These are phyloP conservation scores for Fusarium longipes DNA, from an alignment of 2,329 filamentous ascomycete species.

Conservation along the genomic window DNA sequence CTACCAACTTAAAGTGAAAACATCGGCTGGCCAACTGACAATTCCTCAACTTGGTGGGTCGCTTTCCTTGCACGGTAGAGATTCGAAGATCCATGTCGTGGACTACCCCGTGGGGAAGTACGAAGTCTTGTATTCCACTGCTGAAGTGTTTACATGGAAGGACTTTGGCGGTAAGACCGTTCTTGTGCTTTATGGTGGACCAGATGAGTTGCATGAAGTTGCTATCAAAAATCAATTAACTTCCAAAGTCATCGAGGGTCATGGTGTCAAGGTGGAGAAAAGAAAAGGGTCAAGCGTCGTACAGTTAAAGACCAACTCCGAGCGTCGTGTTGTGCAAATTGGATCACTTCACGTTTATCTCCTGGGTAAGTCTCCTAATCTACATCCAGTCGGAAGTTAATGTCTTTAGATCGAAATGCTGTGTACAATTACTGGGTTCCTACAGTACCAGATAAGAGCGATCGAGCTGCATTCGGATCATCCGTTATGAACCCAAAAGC, in stretches of 20 bases:
- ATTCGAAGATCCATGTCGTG: conserved; percentile 75
- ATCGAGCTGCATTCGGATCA: conserved; percentile 47
- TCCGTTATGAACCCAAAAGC: conserved; percentile 49
- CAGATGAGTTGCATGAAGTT: conserved; percentile 72
- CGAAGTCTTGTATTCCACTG: conserved; percentile 73
- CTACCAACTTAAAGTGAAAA: conserved; percentile 73
- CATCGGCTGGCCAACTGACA: conserved; percentile 60
- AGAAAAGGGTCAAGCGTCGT: conserved; percentile 41
- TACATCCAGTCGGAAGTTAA: not conserved
- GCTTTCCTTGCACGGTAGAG: conserved; percentile 69
- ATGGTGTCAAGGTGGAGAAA: conserved; percentile 43
- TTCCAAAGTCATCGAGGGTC: conserved; percentile 41
- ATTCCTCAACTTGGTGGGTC: conserved; percentile 69
- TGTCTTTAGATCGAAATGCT: conserved; percentile 64
- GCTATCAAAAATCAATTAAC: conserved; percentile 54
- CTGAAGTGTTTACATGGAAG: conserved; percentile 78
- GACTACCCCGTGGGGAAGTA: conserved; percentile 72
- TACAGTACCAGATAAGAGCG: conserved; percentile 57
- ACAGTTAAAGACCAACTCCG: conserved; percentile 48
- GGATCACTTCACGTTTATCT: conserved; percentile 58
- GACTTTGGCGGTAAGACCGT: conserved; percentile 68
- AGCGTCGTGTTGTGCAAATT: conserved; percentile 49
- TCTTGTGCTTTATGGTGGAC: conserved; percentile 72
- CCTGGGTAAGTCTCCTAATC: conserved; percentile 42
- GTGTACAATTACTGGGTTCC: conserved; percentile 78